These are phyloP conservation scores for Mollisia scopiformis DNA, from an alignment of 2,329 filamentous ascomycete genomes.

Conservation along the genomic window DNA sequence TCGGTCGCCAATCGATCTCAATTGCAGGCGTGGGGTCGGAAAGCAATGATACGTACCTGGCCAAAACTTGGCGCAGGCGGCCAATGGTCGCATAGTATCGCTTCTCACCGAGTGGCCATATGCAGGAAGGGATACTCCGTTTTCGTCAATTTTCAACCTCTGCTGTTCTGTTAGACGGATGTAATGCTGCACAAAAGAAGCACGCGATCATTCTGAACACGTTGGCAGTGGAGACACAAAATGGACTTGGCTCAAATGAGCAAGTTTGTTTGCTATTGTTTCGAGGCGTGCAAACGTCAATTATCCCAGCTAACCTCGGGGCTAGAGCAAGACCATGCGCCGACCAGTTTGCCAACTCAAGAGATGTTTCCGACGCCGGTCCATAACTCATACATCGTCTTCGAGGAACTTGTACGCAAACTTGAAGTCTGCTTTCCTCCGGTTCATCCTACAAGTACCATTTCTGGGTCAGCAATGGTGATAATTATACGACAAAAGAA, in stretches of 20 bases:
- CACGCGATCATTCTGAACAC: slow-evolving; percentile 2
- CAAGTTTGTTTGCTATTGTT: slow-evolving; percentile 33
- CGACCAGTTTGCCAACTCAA: slow-evolving; percentile 73
- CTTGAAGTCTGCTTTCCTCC: slow-evolving; percentile 95
- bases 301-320: slow-evolving; percentile 57
- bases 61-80: not conserved
- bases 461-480: slow-evolving; percentile 15
- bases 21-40: not conserved
- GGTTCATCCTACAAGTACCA: slow-evolving; percentile 80
- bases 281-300: slow-evolving; percentile 28
- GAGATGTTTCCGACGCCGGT: slow-evolving; percentile 70
- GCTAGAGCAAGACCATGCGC: slow-evolving; percentile 61
- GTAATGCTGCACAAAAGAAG: slow-evolving; percentile 1
- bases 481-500: slow-evolving; percentile 3
- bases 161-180: not conserved
- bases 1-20: not conserved
- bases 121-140: not conserved
- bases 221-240: slow-evolving; percentile 9
- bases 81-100: not conserved
- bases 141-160: not conserved
- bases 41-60: not conserved
- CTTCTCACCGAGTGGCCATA: not conserved
- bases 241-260: slow-evolving; percentile 28
- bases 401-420: slow-evolving; percentile 98
- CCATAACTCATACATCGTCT: slow-evolving; percentile 73